phyloP scores from a whole-genome alignment of 257 asterid species.

The Fraxinus excelsior region DNA sequence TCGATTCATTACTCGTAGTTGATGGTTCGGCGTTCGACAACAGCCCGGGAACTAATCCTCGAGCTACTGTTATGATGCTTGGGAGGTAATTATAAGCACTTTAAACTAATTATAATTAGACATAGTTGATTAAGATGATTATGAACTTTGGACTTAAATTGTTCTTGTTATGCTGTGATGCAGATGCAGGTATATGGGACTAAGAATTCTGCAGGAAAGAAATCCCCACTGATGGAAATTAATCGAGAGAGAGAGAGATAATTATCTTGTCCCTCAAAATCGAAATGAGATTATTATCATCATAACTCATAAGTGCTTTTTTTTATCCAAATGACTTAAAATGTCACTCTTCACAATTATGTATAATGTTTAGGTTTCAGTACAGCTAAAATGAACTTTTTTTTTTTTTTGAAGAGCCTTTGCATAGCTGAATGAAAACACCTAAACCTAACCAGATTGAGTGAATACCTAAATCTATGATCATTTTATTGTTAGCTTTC shows the following conservation, averaged over 20 bases:
- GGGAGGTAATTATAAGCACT: conserved; percentile 55
- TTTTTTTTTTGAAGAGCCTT: too few relatives aligned
- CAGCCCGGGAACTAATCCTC: conserved; percentile 86
- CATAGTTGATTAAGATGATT: neutral
- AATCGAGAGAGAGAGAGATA: neutral
- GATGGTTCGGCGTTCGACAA: conserved; percentile 69
- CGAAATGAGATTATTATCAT: neutral
- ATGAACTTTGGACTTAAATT: neutral
- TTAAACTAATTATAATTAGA: neutral
- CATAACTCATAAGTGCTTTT: neutral
- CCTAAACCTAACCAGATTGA: too few relatives aligned
- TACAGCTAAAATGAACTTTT: neutral
- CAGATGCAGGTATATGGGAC: conserved; percentile 56
- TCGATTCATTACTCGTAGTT: conserved; percentile 62
- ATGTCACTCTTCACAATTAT: neutral
- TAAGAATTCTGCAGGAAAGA: conserved; percentile 50
- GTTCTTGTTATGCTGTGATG: conserved; percentile 14
- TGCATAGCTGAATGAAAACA: too few relatives aligned
- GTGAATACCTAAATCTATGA: too few relatives aligned
- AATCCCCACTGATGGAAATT: conserved; percentile 19
- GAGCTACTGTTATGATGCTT: conserved; percentile 87
- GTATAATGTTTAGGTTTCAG: neutral
- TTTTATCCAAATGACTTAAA: neutral
- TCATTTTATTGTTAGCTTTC: too few relatives aligned
- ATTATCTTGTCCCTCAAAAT: neutral